phyloP scores from a whole-genome alignment of 495 filamentous ascomycete species.

The Penicillium angulare region DNA sequence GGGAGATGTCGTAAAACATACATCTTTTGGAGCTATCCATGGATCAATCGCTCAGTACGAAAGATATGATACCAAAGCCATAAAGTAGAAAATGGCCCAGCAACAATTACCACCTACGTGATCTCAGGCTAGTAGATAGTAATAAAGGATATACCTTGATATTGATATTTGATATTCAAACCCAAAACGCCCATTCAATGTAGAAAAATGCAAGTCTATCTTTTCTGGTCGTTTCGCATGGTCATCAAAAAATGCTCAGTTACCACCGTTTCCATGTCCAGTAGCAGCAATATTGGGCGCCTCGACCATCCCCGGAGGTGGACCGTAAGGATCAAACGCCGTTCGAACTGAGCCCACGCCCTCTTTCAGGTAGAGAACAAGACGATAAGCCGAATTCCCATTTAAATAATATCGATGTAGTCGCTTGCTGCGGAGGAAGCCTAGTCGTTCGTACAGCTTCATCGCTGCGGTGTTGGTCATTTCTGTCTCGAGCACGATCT shows the following conservation, averaged over 20 bases:
- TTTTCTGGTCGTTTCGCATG: slow-evolving; percentile 28
- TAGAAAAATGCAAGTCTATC: slow-evolving; percentile 16
- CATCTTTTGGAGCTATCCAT: no score
- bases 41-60: no score
- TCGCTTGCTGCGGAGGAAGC: slow-evolving; percentile 89
- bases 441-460: slow-evolving; percentile 88
- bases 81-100: no score
- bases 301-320: slow-evolving; percentile 4
- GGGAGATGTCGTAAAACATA: no score
- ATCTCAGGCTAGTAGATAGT: no score
- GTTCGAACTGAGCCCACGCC: slow-evolving; percentile 44
- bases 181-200: slow-evolving; percentile 15
- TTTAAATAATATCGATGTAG: slow-evolving; percentile 96
- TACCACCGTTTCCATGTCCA: slow-evolving; percentile 26
- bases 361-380: slow-evolving; percentile 80
- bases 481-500: slow-evolving; percentile 95
- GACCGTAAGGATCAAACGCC: slow-evolving; percentile 38
- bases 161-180: not conserved
- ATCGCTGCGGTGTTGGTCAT: slow-evolving; percentile 90
- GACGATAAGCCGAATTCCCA: slow-evolving; percentile 88
- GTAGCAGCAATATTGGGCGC: slow-evolving; percentile 3
- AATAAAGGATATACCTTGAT: no score
- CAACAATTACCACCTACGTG: no score
- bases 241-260: slow-evolving; percentile 5
- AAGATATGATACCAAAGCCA: no score